Evolutionary conservation across 352 stramenopile genomes (phyloP).

Genomic region (Phytopythium cucurbitacearum): DNA sequence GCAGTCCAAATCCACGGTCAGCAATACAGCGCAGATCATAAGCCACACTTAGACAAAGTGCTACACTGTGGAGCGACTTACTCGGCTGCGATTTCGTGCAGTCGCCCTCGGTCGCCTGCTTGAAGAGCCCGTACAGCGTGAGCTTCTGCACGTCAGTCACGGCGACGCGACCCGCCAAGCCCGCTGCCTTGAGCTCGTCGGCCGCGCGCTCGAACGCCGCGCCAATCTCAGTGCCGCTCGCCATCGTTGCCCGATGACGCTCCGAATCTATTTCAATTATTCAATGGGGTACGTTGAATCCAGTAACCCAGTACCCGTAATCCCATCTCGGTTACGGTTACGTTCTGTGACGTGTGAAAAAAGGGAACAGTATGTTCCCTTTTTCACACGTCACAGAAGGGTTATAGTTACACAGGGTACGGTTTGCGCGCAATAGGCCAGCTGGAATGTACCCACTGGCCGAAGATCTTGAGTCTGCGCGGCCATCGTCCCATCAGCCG

Average conservation of each 20-base stretch:
- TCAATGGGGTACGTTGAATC: too few species aligned
- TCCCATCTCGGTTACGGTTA: too few species aligned
- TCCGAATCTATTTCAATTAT: too few species aligned
- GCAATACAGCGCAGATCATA: not conserved
- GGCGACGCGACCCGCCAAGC: constrained; percentile 14
- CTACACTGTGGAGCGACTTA: constrained; percentile 8
- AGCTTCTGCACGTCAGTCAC: constrained; percentile 72
- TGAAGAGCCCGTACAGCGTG: constrained; percentile 75
- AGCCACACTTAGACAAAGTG: not conserved
- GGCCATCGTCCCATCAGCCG: too few species aligned
- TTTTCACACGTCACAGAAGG: too few species aligned
- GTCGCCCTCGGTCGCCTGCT: constrained; percentile 69
- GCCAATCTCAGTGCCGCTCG: constrained; percentile 24
- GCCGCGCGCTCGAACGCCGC: constrained; percentile 39
- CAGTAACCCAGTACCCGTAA: too few species aligned
- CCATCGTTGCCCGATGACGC: constrained; percentile 3
- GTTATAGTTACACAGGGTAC: too few species aligned
- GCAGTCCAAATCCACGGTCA: not conserved
- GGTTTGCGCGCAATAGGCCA: too few species aligned
- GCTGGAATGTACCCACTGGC: too few species aligned
- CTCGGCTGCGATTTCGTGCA: constrained; percentile 46
- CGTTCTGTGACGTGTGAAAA: too few species aligned
- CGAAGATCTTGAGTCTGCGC: too few species aligned
- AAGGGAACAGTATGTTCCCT: too few species aligned
- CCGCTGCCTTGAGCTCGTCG: constrained; percentile 31